phyloP scores from a whole-genome alignment of 2,329 filamentous ascomycete genomes.

The Hymenoscyphus infarciens region DNA sequence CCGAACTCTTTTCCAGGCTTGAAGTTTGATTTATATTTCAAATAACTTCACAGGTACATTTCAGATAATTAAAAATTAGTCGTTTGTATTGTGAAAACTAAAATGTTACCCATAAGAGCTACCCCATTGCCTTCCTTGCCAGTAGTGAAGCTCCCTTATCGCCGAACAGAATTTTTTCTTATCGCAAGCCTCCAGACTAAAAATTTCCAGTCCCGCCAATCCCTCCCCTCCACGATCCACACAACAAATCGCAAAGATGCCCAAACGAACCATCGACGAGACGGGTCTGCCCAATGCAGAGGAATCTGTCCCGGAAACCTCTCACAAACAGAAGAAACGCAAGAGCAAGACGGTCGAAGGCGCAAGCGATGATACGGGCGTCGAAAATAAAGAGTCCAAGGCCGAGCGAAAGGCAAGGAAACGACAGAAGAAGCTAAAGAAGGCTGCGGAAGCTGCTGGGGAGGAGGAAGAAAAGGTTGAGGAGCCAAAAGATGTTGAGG shows the following conservation, averaged over 20 bases:
- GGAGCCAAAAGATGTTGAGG: conserved; percentile 11
- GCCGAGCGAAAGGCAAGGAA: conserved; percentile 40
- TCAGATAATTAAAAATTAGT: too few relatives aligned
- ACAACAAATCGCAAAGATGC: conserved; percentile 22
- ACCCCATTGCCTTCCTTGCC: too few relatives aligned
- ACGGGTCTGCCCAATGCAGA: conserved; percentile 24
- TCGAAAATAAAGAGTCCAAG: conserved; percentile 34
- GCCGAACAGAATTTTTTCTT: conserved; percentile 8
- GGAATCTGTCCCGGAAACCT: conserved; percentile 12
- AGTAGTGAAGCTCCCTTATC: conserved; percentile 3
- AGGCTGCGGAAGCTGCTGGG: conserved; percentile 18
- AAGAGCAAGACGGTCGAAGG: conserved; percentile 26
- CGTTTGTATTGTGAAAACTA: too few relatives aligned
- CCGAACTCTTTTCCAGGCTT: too few relatives aligned
- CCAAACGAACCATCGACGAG: conserved; percentile 34
- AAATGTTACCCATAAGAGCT: too few relatives aligned
- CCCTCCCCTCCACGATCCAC: background rate
- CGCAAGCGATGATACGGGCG: conserved; percentile 15
- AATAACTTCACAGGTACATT: too few relatives aligned
- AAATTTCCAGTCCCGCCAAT: background rate
- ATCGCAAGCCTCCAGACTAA: conserved; percentile 1
- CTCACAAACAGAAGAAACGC: conserved; percentile 30
- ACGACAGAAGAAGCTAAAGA: conserved; percentile 38
- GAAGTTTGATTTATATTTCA: too few relatives aligned
- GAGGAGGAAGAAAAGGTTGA: conserved; percentile 13